Conservation (phyloP, 2,329 filamentous ascomycete genomes). For the Trichothecium sympodiale region DNA sequence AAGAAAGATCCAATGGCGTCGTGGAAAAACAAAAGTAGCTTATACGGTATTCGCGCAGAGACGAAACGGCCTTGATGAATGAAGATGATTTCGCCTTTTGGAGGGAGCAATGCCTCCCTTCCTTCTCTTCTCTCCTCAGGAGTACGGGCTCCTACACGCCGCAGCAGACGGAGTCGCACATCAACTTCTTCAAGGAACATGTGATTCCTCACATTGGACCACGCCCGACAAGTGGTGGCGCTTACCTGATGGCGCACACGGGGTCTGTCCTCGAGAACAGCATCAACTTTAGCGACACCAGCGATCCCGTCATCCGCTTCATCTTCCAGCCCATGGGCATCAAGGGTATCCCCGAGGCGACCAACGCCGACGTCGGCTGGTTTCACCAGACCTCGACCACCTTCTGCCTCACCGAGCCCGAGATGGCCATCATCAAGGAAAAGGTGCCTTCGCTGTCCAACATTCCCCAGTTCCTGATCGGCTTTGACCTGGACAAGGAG, state of each 20-base stretch:
- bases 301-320: constrained; percentile 1
- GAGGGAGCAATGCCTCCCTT: constrained; percentile 1
- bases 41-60: no score
- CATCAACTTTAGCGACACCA: constrained; percentile 2
- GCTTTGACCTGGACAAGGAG: constrained; percentile 13
- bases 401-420: constrained; percentile 11
- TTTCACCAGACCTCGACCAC: constrained; percentile 11
- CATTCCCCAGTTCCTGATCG: constrained; percentile 13
- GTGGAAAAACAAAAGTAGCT: no score
- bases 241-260: constrained; percentile 2
- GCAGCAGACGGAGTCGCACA: constrained; percentile 1
- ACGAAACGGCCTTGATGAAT: neutral
- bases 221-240: neutral
- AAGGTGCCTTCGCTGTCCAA: constrained; percentile 9
- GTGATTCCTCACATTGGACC: constrained; percentile 2
- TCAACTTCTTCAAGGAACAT: constrained; percentile 2
- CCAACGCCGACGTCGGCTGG: constrained; percentile 6
- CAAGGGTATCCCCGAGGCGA: constrained; percentile 2
- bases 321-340: constrained; percentile 3
- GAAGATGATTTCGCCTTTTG: constrained; percentile 1
- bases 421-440: constrained; percentile 4
- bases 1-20: no score
- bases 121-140: constrained; percentile 2
- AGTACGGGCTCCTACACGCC: constrained; percentile 1
- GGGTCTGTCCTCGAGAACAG: constrained; percentile 3